These are phyloP conservation scores for Phialophora verrucosa DNA, from an alignment of 2,329 filamentous ascomycete species.

Conservation along the genomic window DNA sequence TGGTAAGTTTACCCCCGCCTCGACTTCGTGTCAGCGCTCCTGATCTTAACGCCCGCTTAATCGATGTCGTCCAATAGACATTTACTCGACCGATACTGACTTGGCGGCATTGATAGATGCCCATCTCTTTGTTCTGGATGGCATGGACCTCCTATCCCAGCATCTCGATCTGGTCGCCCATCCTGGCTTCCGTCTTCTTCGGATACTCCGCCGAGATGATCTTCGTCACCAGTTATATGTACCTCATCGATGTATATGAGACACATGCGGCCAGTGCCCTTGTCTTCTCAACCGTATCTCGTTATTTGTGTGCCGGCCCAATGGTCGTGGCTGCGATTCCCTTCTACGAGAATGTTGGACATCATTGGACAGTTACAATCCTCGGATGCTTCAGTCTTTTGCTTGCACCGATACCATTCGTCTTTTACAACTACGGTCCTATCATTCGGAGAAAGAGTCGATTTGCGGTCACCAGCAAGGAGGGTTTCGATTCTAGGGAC, in stretches of 20 bases:
- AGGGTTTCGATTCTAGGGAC: not conserved
- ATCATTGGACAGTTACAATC: constrained; percentile 50
- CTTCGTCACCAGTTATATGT: constrained; percentile 61
- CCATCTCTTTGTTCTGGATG: constrained; percentile 63
- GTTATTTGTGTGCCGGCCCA: constrained; percentile 49
- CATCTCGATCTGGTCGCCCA: constrained; percentile 59
- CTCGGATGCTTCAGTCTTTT: constrained; percentile 47
- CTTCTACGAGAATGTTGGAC: constrained; percentile 49
- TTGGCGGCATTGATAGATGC: constrained; percentile 45
- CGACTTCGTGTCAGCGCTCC: not conserved
- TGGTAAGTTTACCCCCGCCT: constrained; percentile 20
- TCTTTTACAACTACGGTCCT: constrained; percentile 51
- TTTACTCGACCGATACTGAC: not conserved
- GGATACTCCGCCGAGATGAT: constrained; percentile 58
- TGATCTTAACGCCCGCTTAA: no score
- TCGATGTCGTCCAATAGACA: no score
- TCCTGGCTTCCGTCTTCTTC: constrained; percentile 59
- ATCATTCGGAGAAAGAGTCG: constrained; percentile 44
- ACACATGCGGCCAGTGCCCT: constrained; percentile 59
- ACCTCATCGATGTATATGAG: constrained; percentile 64
- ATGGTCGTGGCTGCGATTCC: constrained; percentile 45
- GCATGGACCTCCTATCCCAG: constrained; percentile 57
- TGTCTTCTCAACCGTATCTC: constrained; percentile 51
- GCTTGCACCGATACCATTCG: constrained; percentile 53
- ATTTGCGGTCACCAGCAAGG: constrained; percentile 37